Base-by-base conservation (phyloP, 495 filamentous ascomycete species). In the Lasiosphaeria hispida region DNA sequence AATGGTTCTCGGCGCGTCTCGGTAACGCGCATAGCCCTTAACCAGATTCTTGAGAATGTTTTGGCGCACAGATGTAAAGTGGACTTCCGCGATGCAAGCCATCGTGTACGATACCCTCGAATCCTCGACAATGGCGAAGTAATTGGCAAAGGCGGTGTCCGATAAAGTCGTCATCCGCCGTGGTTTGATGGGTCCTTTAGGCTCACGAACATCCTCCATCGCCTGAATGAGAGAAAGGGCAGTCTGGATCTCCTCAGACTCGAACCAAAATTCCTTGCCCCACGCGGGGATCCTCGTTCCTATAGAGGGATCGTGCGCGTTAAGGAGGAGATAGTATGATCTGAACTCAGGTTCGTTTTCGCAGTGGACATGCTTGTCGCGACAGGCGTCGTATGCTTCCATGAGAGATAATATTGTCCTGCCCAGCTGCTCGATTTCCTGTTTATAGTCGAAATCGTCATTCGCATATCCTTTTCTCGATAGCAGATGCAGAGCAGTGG, bases 391-490 rank as follows among this genome's bases (percentile, higher is more conserved):
- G 66, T 96, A 96, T 56, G 92, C 87, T 58, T 95, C 89, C 67
- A 91, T 88, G 3, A 99, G 76, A 0, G 93, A 95, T 6, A 94
- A 78, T 49, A 97, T 80, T 0, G 92, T 89, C 63, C 92, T 89
- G 62, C 88, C 87, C 11, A 99, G 80, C 64, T 97, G 95, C 70
- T 99, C 92, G 17, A 90, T 82, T 68, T 99, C 95, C 69, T 97
- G 93, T 53, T 92, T 89, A 48, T 84, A 83, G 40, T 87, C 86
- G 66, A 96, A 97, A n/a, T 83, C 85, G 42, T 88, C 83, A 42
- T 86, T 80, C 10, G 77, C 72, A 48, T 75, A 69, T 8, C 85
- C 85, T 14, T 81, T 80, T 34, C 75, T 81, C 0, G 89, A 88
- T 50, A 97, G 82, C 45, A 93, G 80, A 70, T 99, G 95, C 10